phyloP scores from a whole-genome alignment of 169 alveolate species.

The Plasmodium blacklocki region DNA sequence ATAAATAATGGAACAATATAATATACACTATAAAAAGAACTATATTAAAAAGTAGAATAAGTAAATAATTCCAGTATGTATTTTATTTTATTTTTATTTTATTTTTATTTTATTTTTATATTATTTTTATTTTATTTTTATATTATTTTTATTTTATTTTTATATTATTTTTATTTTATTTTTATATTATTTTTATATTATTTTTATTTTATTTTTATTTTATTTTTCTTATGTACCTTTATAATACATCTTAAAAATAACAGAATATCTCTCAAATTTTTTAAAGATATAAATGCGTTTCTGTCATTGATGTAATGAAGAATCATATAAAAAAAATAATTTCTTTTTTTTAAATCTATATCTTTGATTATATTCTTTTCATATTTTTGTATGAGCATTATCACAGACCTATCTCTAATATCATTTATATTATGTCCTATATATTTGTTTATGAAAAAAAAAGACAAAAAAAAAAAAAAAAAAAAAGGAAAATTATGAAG shows the following conservation, averaged over 20 bases:
- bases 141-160: conserved; percentile 8
- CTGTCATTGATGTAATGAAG: conserved; percentile 73
- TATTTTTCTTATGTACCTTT: conserved; percentile 57
- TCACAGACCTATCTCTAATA: conserved; percentile 64
- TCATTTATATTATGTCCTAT: conserved; percentile 61
- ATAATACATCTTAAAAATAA: conserved; percentile 37
- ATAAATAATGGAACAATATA: background rate
- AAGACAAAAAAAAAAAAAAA: too few species aligned
- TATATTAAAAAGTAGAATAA: background rate
- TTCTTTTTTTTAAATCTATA: conserved; percentile 59
- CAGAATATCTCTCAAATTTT: conserved; percentile 15
- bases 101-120: background rate
- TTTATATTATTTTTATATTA: too few species aligned
- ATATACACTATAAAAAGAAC: background rate
- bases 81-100: background rate
- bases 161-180: background rate
- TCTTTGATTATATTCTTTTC: conserved; percentile 57
- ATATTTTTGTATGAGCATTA: conserved; percentile 66
- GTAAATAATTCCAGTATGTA: background rate
- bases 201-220: conserved; percentile 1
- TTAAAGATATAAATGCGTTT: conserved; percentile 55
- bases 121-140: too few species aligned
- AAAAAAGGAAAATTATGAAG: too few species aligned
- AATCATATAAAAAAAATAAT: conserved; percentile 42
- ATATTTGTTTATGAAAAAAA: conserved; percentile 5